phyloP scores from a whole-genome alignment of 345 rosid species.

The Eucalyptus melliodora region DNA sequence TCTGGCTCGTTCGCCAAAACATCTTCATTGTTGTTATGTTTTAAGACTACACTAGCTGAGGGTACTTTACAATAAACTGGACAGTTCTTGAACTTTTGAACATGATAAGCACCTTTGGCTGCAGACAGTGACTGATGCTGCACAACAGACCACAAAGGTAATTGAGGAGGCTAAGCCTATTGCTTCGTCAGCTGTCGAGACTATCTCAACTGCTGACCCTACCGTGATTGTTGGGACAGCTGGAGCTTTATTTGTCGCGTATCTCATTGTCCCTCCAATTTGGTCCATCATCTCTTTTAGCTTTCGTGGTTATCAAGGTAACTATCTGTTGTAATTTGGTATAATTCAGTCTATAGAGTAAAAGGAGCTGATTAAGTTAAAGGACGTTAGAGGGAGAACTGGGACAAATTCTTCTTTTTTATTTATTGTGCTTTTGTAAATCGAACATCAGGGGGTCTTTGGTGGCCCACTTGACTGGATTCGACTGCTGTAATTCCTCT shows the following conservation, averaged over 20 bases:
- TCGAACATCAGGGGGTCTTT: background rate
- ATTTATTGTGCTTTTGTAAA: background rate
- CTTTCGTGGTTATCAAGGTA: constrained; percentile 93
- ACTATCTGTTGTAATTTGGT: background rate
- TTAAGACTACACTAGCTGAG: background rate
- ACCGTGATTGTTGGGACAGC: constrained; percentile 53
- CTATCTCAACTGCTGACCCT: constrained; percentile 68
- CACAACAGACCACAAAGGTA: constrained; percentile 49
- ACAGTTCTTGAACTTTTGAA: background rate
- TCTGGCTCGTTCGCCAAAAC: background rate
- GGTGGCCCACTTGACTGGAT: background rate
- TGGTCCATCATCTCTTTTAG: constrained; percentile 58
- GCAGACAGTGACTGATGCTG: constrained; percentile 79
- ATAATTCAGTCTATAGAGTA: background rate
- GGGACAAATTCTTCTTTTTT: background rate
- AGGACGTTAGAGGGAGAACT: background rate
- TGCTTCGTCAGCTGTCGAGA: constrained; percentile 70
- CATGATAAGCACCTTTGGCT: background rate
- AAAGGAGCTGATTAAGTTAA: background rate
- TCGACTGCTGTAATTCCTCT: background rate
- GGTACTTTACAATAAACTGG: background rate
- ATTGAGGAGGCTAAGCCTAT: constrained; percentile 71
- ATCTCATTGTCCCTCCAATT: constrained; percentile 70
- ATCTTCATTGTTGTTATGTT: background rate
- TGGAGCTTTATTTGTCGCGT: constrained; percentile 53